Base-by-base conservation (phyloP, 148 eudicot genomes). In the Salicornia ramosissima region DNA sequence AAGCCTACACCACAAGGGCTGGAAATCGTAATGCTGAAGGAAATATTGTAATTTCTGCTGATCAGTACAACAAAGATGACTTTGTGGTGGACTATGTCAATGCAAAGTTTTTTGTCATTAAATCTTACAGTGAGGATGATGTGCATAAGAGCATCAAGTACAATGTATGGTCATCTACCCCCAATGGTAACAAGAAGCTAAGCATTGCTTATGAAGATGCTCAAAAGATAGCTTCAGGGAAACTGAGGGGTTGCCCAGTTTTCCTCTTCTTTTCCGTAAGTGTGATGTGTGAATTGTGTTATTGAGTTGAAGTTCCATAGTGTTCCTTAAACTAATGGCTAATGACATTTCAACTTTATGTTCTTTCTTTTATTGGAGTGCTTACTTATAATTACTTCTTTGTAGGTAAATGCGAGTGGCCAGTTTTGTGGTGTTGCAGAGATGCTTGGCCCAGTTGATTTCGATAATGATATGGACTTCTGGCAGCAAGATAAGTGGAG, bases 401-500 rank as follows among this genome's bases (percentile, higher is more conserved):
- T 77, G 61, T 75, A 94, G 99, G 99, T 94, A 19, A 94, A 94
- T 85, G 99, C 99, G 8, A 91, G 99, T 78, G 99, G 99, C 29
- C 99, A 91, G 74, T 94, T 85, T 75, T 94, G 99, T 79, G 99
- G 97, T 65, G 86, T 94, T 78, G 93, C 99, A n/a, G 96, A 94
- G 79, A 94, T 94, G 99, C 65, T 67, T 68, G 97, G 97, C 14
- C 89, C 89, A 25, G 99, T 94, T 68, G 91, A 94, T 70, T 91
- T 91, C 68, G 79, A 72, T 47, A 84, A 80, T 40, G 96, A 94
- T 77, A 94, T 94, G 99, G 99, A 94, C 79, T 94, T 94, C 76
- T 94, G 99, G 99, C 99, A 94, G 88, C 99, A 94, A 81, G 99
- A 94, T 75, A 94, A 94, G 81, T 94, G 99, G 99, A 87, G 91